Base-by-base conservation (phyloP, 2,329 filamentous ascomycete species). In the Calonectria henricotiae region DNA sequence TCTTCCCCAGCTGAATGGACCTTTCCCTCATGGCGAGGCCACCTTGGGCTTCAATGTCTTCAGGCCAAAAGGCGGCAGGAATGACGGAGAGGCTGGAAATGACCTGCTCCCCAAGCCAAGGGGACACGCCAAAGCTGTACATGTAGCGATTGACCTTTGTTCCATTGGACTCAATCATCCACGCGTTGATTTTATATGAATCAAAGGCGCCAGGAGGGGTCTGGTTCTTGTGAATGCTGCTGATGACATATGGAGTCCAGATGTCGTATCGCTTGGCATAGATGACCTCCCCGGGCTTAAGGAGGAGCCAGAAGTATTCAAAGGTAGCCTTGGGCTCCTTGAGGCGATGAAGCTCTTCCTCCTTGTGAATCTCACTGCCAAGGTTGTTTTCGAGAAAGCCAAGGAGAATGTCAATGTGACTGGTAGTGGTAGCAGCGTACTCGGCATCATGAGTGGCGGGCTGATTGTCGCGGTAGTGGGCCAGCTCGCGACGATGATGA, bases 331-430 rank as follows among this genome's bases (percentile, higher is more conserved):
- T 82, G 0, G 85, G 85, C 0, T 75, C 77, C 30, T 74, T 73
- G 51, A 81, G 80, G 13, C 74, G 71, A 75, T 86, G 82, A 4
- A 83, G 82, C 6, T 77, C 79, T 69, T 83, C 78, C 70, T 88
- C 86, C n/a, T 80, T 80, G 12, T 76, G 77, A 43, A 86, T 79
- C 54, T 80, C 70, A 4, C 80, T 76, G 4, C 83, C 82, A 17
- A 82, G 77, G 2, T 79, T 81, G n/a, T 79, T 75, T 2, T 84
- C 81, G 5, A 87, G 80, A 72, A 86, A 87, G 3, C 72, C 68
- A 5, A 87, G 79, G 8, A 88, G 83, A 11, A 85, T 76, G 47
- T 86, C 83, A 62, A 88, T 85, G 71, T 87, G 85, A 44, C 79
- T 79, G 13, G 78, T 73, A 1, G 85, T 87, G 23, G 80, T 83